A percentile compares a stretch with the other conserved stretches of the same genome.
Evolutionary conservation across 306 rosid species (phyloP).

Genomic region (Macrotyloma uniflorum): DNA sequence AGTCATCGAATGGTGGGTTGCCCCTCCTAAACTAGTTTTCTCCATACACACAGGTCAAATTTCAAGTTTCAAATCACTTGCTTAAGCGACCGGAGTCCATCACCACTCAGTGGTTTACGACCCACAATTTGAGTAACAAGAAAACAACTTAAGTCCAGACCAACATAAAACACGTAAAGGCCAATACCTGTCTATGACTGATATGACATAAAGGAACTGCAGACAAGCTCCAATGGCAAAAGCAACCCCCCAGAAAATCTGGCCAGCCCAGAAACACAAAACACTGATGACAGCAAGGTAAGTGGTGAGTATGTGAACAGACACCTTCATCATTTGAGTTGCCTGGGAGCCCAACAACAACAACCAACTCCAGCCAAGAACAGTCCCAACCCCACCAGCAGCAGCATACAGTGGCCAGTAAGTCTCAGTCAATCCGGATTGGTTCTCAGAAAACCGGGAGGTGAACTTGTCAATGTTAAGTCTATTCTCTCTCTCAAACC

Average conservation of each 20-base stretch:
- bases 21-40: neutral
- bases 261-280: constrained; percentile 84
- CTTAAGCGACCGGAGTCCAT: neutral
- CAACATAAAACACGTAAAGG: constrained; percentile 15
- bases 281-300: constrained; percentile 95
- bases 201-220: constrained; percentile 87
- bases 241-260: constrained; percentile 87
- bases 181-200: constrained; percentile 85
- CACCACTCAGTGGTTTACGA: neutral
- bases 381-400: constrained; percentile 91
- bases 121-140: neutral
- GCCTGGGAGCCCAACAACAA: constrained; percentile 76
- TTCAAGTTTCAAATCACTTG: neutral
- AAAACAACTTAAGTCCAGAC: neutral
- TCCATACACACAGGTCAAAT: neutral
- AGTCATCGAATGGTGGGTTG: neutral
- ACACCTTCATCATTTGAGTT: constrained; percentile 82
- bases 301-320: constrained; percentile 89
- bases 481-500: constrained; percentile 71
- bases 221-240: constrained; percentile 80
- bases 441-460: constrained; percentile 44
- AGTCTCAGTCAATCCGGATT: constrained; percentile 69
- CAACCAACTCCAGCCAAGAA: constrained; percentile 90
- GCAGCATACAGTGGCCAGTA: constrained; percentile 91
- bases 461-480: constrained; percentile 71